Conservation (phyloP, 2,329 filamentous ascomycete species). For the Venturia carpophila region DNA sequence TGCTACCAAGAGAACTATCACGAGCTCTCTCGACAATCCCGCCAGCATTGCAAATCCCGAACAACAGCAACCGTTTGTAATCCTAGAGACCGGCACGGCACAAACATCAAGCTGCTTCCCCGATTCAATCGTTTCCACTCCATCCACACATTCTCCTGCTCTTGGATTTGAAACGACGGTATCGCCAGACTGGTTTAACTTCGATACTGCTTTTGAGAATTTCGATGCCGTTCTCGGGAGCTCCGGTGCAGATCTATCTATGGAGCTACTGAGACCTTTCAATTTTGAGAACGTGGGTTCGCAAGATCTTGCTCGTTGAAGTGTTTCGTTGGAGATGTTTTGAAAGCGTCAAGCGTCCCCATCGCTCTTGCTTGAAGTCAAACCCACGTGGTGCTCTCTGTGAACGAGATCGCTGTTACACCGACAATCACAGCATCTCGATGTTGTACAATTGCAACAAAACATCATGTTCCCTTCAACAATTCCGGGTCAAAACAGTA, state of each 20-base stretch:
- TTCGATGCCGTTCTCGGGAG: constrained; percentile 20
- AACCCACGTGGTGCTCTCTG: not conserved
- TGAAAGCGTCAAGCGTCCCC: not conserved
- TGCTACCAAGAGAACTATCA: not conserved
- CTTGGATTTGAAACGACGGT: constrained; percentile 5
- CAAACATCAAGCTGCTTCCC: not conserved
- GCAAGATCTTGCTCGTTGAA: constrained; percentile 6
- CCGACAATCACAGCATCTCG: not conserved
- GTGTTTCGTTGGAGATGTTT: not conserved
- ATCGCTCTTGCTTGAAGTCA: not conserved
- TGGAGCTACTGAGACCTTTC: constrained; percentile 17
- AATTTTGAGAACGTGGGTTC: constrained; percentile 14
- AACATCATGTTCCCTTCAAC: not conserved
- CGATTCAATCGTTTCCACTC: not conserved
- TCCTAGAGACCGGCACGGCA: not conserved
- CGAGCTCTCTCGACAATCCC: not conserved
- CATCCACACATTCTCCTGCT: not conserved
- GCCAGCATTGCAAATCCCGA: not conserved
- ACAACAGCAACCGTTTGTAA: not conserved
- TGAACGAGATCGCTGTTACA: not conserved
- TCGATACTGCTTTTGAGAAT: constrained; percentile 20
- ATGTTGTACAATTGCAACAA: not conserved
- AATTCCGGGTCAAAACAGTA: not conserved
- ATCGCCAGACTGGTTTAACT: constrained; percentile 18
- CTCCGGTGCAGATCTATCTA: constrained; percentile 18